Percentiles rank a stretch among this genome's conserved stretches.
Conservation (phyloP, 306 rosid genomes). For the Leucaena leucocephala region DNA sequence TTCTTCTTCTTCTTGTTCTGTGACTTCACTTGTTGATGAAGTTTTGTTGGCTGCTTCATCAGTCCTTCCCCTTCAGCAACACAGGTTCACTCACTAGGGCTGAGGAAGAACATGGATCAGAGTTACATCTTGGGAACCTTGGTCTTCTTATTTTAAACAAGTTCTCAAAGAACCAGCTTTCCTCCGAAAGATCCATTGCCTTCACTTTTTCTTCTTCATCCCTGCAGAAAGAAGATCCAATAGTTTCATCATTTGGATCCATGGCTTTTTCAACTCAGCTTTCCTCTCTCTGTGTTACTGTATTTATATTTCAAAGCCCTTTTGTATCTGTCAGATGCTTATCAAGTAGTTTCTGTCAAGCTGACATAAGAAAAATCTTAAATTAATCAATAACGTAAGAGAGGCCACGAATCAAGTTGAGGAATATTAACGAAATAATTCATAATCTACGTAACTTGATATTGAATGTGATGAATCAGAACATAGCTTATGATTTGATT, state of each 20-base stretch:
- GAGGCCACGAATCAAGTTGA: neutral
- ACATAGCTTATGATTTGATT: neutral
- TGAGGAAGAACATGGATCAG: conserved; percentile 68
- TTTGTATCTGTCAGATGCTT: neutral
- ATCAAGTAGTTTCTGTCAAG: neutral
- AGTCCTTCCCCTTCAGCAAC: conserved; percentile 36
- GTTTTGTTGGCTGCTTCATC: neutral
- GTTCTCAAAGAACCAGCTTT: conserved; percentile 81
- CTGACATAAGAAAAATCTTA: neutral
- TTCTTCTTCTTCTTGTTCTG: conserved; percentile 21
- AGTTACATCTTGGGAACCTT: conserved; percentile 57
- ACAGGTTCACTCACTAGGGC: conserved; percentile 32
- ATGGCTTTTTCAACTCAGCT: conserved; percentile 45
- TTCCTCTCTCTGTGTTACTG: conserved; percentile 13
- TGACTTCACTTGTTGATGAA: conserved; percentile 7
- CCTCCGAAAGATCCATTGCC: conserved; percentile 73
- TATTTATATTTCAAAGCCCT: conserved; percentile 24
- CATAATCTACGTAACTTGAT: neutral
- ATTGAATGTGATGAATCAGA: neutral
- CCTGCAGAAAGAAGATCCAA: conserved; percentile 48
- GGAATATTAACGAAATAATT: neutral
- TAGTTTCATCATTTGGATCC: conserved; percentile 49
- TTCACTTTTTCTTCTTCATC: conserved; percentile 44
- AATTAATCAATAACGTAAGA: neutral
- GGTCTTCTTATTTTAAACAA: conserved; percentile 50